Conservation (phyloP, 192 early-diverging fungal species). For the Piromyces sp. region DNA sequence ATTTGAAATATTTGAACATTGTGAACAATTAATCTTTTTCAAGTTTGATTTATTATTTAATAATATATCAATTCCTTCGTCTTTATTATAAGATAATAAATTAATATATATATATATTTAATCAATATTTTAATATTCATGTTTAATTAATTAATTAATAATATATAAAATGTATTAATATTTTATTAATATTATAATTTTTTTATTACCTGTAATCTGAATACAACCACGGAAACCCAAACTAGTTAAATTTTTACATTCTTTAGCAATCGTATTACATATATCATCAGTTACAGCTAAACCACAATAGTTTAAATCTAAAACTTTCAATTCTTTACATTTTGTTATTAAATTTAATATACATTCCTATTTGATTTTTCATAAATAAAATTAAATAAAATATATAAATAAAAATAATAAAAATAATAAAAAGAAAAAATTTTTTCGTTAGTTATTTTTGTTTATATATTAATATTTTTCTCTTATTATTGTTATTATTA, state of each 20-base stretch:
- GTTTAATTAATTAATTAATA: too few species aligned
- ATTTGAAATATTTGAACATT: background rate
- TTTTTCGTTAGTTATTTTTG: too few species aligned
- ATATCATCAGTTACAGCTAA: constrained; percentile 47
- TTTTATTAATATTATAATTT: too few species aligned
- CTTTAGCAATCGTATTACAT: background rate
- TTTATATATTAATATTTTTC: too few species aligned
- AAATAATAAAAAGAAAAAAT: background rate
- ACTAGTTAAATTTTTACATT: background rate
- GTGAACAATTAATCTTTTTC: background rate
- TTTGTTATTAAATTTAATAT: background rate
- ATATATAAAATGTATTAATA: too few species aligned
- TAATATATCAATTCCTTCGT: background rate
- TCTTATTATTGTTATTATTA: too few species aligned
- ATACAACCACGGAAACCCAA: background rate
- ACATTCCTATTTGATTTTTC: background rate
- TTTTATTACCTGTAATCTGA: background rate
- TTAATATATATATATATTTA: too few species aligned
- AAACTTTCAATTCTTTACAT: constrained; percentile 14
- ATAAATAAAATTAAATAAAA: too few species aligned
- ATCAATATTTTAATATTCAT: too few species aligned
- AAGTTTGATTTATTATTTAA: background rate
- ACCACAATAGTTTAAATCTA: constrained; percentile 57
- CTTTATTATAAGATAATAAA: too few species aligned
- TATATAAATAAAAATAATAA: too few species aligned